Conservation (phyloP, 495 filamentous ascomycete genomes). For the Antarctomyces pellizariae region DNA sequence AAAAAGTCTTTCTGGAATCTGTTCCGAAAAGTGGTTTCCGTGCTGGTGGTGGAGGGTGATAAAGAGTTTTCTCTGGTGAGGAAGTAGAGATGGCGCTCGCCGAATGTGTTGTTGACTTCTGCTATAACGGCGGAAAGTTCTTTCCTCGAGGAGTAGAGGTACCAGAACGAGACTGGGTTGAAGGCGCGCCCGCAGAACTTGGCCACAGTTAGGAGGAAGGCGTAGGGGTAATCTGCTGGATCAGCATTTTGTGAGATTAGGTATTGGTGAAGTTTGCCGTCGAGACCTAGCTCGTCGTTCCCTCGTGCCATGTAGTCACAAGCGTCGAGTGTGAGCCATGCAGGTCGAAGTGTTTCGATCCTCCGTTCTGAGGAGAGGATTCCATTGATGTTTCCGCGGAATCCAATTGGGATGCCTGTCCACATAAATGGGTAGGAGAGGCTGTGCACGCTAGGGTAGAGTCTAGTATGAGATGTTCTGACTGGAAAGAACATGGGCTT, state of each 20-base stretch:
- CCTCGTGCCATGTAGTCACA: conserved; percentile 35
- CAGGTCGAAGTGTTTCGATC: conserved; percentile 6
- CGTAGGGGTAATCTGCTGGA: conserved; percentile 28
- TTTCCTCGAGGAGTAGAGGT: conserved; percentile 36
- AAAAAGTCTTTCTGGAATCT: conserved; percentile 47
- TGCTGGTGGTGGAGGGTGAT: conserved; percentile 6
- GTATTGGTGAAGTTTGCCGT: conserved; percentile 33
- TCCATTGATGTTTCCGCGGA: conserved; percentile 25
- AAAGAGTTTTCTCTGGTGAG: conserved; percentile 12
- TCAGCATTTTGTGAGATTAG: conserved; percentile 28
- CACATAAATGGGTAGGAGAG: conserved; percentile 45
- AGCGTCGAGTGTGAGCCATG: conserved; percentile 34
- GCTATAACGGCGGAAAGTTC: conserved; percentile 42
- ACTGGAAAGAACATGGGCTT: conserved; percentile 31
- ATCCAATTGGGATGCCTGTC: conserved; percentile 41
- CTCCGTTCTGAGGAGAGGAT: conserved; percentile 27
- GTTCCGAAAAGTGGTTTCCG: conserved; percentile 16
- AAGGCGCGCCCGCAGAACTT: conserved; percentile 46
- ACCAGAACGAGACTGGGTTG: conserved; percentile 65
- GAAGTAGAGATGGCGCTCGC: conserved; percentile 42
- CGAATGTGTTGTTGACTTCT: conserved; percentile 63
- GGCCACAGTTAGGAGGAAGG: conserved; percentile 47
- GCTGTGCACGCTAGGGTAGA: conserved; percentile 36
- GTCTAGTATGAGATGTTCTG: conserved; percentile 32
- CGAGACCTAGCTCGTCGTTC: conserved; percentile 19